Evolutionary conservation across 2,329 filamentous ascomycete genomes (phyloP), one percentile per base, ranked within the genome.

Genomic region (Fusarium mangiferae): DNA sequence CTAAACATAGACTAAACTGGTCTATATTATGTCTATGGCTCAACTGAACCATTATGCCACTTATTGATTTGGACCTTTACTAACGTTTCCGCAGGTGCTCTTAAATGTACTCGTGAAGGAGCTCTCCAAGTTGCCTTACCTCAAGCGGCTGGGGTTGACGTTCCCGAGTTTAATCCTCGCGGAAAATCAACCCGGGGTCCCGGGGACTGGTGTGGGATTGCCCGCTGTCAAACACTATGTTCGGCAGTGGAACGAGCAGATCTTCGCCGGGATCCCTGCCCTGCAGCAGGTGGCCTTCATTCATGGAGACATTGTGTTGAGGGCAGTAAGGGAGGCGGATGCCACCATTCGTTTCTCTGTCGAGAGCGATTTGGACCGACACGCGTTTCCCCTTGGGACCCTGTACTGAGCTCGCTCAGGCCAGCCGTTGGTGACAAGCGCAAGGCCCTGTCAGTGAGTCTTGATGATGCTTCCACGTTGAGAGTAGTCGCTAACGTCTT

Each of bases 1-100:
- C 35, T 54, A 54, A 12, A 5, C 7, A 22, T 54, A 28, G 33
- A 54, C 33, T 15, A 13, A 13, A 22, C 9, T 20, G 1, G 18
- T 54, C 49, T 38, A 10, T 15, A 22, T 17, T 5, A 5, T 22
- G 20, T 39, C 35, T 54, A n/a, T 22, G 18, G 1, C 9, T 15
- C 9, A 18, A 24, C 48, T 20, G 6, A 10, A 22, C 24, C 17
- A 22, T 7, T 12, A 13, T 28, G 6, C 7, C 20, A 17, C 51
- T 8, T 28, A 1, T n/a, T 14, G 20, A 28, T 13, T 4, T 6
- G 10, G 18, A 28, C 8, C 2, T 17, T n/a, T 28, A n/a, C 24
- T 54, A 18, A 28, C 6, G 4, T 26, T 22, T 1, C 0, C 20
- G 17, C 13, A 54, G 49, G 0, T 22, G 6, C 12, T 26, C 18